Evolutionary conservation across 257 asterid species (phyloP), one percentile per base, ranked within the genome.

Genomic region (Solanum chmielewskii): DNA sequence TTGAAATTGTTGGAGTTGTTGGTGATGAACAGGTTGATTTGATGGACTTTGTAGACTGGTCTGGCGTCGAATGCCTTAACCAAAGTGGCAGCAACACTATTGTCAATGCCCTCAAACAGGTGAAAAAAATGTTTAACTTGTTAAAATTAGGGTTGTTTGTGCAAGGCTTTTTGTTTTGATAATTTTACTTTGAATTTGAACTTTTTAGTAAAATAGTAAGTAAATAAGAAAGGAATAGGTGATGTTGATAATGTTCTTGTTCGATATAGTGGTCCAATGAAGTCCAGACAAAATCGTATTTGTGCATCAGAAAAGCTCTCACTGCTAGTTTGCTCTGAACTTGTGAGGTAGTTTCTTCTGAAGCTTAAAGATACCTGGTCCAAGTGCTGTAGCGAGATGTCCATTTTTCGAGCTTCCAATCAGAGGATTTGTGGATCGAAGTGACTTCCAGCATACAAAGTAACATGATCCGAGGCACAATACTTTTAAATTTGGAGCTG

Each of bases 1-100:
- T 44, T 42, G 9, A 20, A 74, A 21, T 11, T 31, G 16, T 11
- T 59, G 88, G 71, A 42, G 81, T 84, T 82, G n/a, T 16, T 68
- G 86, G 20, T 80, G 42, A 31, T 16, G 78, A 31, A 11, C 68
- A 95, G 98, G 95, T 93, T 83, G 98, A 94, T 93, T 93, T 94
- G 71, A 87, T 92, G 87, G 98, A 94, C 91, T 95, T 90, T 62
- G 91, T 94, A 69, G 95, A 95, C 90, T 95, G 98, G 98, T 87
- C 95, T 23, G 91, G 98, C 11, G 98, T 95, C 45, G 97, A 95
- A 90, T 95, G 98, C 90, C 94, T 95, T 85, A 95, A 95, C 87
- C 98, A 94, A 82, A 93, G 88, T 87, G 81, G 89, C 84, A 76
- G 88, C 49, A 90, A 93, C 90, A 86, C 98, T 82, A 89, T 94